Percentiles rank a stretch among this genome's conserved stretches.
Evolutionary conservation across 192 early-diverging fungal genomes (phyloP).

Genomic region (Dissophora ornata): DNA sequence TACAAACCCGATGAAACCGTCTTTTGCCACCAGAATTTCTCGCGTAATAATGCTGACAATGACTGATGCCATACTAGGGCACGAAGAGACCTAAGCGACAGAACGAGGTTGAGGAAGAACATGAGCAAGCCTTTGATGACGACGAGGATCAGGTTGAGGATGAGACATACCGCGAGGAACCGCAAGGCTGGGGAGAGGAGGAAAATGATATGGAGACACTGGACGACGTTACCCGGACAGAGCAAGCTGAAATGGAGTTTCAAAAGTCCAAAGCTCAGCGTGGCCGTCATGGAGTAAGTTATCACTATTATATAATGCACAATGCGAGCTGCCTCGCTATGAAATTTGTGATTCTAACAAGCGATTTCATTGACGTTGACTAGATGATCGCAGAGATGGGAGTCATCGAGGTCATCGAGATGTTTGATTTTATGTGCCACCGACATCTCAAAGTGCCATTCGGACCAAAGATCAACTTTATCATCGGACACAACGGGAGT

Average conservation of each 20-base stretch:
- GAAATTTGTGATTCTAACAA: not conserved
- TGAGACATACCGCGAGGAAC: slow-evolving; percentile 17
- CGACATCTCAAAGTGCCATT: slow-evolving; percentile 80
- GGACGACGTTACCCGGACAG: slow-evolving; percentile 17
- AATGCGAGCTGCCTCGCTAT: not conserved
- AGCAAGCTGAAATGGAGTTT: slow-evolving; percentile 14
- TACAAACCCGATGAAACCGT: not conserved
- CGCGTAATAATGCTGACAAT: no score
- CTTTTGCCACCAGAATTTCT: slow-evolving; percentile 32
- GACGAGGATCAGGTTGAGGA: slow-evolving; percentile 29
- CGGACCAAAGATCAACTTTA: slow-evolving; percentile 92
- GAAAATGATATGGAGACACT: not conserved
- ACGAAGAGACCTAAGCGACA: slow-evolving; percentile 19
- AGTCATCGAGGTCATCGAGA: slow-evolving; percentile 83
- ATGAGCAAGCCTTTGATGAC: slow-evolving; percentile 8
- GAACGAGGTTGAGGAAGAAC: slow-evolving; percentile 7
- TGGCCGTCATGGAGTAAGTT: slow-evolving; percentile 34
- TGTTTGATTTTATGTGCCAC: slow-evolving; percentile 98
- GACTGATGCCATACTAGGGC: no score
- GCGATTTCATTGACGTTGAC: not conserved
- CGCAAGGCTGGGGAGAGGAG: slow-evolving; percentile 18
- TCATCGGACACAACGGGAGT: slow-evolving; percentile 97
- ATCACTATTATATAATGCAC: not conserved
- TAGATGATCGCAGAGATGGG: slow-evolving; percentile 70
- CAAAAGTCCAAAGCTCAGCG: slow-evolving; percentile 17